phyloP scores from a whole-genome alignment of 139 green algal genomes.

The Zygnema circumcarinatum region DNA sequence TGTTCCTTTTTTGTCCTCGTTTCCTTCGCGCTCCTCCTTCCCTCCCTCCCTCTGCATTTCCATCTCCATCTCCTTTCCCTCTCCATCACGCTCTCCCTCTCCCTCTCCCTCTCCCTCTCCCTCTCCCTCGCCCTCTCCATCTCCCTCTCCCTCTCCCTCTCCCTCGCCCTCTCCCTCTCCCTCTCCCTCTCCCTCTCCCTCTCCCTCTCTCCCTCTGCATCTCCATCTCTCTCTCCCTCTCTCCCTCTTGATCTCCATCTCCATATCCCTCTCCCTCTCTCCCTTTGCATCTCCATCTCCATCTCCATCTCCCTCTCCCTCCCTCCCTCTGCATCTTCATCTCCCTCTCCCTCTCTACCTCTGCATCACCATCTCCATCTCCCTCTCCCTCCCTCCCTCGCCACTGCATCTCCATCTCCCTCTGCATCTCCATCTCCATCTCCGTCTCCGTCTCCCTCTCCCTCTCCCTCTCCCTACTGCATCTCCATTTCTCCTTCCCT shows the following conservation, averaged over 20 bases:
- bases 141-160: neutral
- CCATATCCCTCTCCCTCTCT: constrained; percentile 70
- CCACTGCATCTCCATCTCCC: constrained; percentile 10
- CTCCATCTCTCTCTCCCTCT: constrained; percentile 73
- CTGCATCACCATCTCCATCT: neutral
- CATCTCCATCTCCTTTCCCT: neutral
- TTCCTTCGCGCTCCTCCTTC: neutral
- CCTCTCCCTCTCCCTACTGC: neutral
- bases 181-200: neutral
- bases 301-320: constrained; percentile 70
- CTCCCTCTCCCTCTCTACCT: constrained; percentile 1
- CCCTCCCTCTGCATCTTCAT: constrained; percentile 26
- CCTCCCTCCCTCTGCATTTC: neutral
- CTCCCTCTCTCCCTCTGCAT: too few species aligned
- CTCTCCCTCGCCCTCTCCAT: neutral
- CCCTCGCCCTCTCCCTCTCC: neutral
- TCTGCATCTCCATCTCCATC: constrained; percentile 1
- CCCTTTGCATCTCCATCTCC: constrained; percentile 74
- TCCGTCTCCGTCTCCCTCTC: neutral
- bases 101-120: neutral
- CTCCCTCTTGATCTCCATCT: constrained; percentile 67
- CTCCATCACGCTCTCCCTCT: neutral
- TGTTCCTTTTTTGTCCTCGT: neutral
- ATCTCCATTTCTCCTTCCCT: neutral
- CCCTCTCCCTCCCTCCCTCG: too few species aligned